Conservation (phyloP, 495 filamentous ascomycete genomes). For the Tuber calosporum region DNA sequence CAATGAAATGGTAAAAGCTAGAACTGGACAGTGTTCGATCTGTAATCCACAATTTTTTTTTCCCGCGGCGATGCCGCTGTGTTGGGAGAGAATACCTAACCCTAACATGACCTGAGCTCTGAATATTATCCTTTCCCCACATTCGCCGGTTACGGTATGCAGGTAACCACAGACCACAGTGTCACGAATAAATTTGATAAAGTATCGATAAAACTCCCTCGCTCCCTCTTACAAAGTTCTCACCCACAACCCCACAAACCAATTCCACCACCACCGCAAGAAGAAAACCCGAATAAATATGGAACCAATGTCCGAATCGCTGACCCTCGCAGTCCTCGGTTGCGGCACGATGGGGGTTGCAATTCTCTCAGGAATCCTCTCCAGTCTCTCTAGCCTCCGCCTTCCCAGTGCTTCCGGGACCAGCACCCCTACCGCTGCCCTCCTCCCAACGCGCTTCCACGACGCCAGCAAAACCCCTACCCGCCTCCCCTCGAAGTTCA, state of each 20-base stretch:
- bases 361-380: slow-evolving; percentile 72
- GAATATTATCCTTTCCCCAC: no score
- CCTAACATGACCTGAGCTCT: not conserved
- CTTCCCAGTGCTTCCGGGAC: slow-evolving; percentile 45
- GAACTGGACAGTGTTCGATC: not conserved
- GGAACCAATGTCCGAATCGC: slow-evolving; percentile 3
- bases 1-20: not conserved
- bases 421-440: slow-evolving; percentile 46
- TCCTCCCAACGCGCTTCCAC: slow-evolving; percentile 50
- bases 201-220: no score
- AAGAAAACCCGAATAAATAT: slow-evolving; percentile 25
- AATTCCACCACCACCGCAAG: not conserved
- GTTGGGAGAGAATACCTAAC: not conserved
- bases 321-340: slow-evolving; percentile 38
- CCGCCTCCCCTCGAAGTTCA: slow-evolving; percentile 62
- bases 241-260: not conserved
- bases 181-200: no score
- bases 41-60: not conserved
- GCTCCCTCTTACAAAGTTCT: not conserved
- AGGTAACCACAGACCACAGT: no score
- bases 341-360: slow-evolving; percentile 74
- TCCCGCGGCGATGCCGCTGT: no score
- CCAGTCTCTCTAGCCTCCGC: slow-evolving; percentile 49
- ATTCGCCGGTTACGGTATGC: no score
- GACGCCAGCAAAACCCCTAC: slow-evolving; percentile 28